These are phyloP conservation scores for Triticum dicoccoides DNA, from an alignment of 176 grass and related monocot genomes.

Conservation along the genomic window DNA sequence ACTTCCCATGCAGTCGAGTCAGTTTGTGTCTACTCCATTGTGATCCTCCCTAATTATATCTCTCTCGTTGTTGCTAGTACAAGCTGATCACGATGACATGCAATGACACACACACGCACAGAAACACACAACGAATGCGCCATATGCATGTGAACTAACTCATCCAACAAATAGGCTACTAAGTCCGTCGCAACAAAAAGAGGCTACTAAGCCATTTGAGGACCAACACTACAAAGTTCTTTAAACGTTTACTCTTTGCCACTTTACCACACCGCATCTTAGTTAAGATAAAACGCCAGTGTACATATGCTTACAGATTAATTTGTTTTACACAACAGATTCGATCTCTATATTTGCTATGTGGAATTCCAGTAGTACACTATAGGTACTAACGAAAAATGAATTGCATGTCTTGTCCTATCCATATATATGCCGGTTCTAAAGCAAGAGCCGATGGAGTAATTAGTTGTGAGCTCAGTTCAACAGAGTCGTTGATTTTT, in stretches of 20 bases:
- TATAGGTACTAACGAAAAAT: neutral
- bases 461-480: neutral
- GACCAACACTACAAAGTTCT: neutral
- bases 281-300: neutral
- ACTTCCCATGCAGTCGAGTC: conserved; percentile 31
- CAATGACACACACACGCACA: neutral
- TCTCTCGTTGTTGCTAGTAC: neutral
- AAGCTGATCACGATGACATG: neutral
- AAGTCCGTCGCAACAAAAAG: too few species aligned
- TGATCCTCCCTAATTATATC: conserved; percentile 22
- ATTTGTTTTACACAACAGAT: neutral
- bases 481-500: too few species aligned
- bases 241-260: neutral
- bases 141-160: conserved; percentile 16
- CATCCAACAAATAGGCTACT: neutral
- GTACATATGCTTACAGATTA: neutral
- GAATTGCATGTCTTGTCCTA: neutral
- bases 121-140: neutral
- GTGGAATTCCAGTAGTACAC: neutral
- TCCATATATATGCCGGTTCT: neutral
- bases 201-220: neutral
- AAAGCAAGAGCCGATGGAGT: neutral
- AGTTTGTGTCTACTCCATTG: conserved; percentile 27
- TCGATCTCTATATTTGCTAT: neutral
- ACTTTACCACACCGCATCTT: neutral